Conservation (phyloP, 352 stramenopile species). For the Globisporangium irregulare region DNA sequence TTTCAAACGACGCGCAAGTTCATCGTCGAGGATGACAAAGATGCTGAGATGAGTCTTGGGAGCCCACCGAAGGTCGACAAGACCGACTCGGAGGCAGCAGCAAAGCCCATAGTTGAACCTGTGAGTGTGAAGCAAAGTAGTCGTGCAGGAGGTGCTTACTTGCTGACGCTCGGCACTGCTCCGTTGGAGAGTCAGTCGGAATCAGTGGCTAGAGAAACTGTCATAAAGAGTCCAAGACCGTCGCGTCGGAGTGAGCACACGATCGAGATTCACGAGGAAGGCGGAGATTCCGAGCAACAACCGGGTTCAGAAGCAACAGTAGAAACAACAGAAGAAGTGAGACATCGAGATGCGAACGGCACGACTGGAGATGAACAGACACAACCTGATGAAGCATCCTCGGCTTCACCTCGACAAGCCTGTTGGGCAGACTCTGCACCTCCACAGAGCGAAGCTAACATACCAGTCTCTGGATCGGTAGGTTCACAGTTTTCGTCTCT, state of each 20-base stretch:
- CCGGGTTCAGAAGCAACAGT: background rate
- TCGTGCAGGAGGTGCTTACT: background rate
- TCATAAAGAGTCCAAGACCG: background rate
- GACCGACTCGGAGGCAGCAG: background rate
- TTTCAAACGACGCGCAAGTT: conserved; percentile 14
- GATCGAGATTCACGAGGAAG: conserved; percentile 13
- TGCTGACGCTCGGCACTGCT: background rate
- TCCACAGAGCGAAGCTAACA: background rate
- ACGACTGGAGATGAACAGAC: background rate
- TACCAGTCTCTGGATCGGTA: background rate
- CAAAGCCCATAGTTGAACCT: background rate
- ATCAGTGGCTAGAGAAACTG: background rate
- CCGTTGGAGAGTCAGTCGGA: background rate
- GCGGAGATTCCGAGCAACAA: background rate
- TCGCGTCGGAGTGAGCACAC: background rate
- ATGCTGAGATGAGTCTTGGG: background rate
- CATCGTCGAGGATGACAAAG: background rate
- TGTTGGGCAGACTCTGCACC: conserved; percentile 12
- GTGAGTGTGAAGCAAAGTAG: background rate
- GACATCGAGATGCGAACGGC: background rate
- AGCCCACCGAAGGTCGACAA: background rate
- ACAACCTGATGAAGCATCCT: background rate
- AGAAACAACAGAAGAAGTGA: background rate
- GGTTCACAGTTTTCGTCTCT: background rate
- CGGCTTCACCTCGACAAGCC: conserved; percentile 8